Conservation (phyloP, 768 basidiomycete species). For the Chalciporus chontae region DNA sequence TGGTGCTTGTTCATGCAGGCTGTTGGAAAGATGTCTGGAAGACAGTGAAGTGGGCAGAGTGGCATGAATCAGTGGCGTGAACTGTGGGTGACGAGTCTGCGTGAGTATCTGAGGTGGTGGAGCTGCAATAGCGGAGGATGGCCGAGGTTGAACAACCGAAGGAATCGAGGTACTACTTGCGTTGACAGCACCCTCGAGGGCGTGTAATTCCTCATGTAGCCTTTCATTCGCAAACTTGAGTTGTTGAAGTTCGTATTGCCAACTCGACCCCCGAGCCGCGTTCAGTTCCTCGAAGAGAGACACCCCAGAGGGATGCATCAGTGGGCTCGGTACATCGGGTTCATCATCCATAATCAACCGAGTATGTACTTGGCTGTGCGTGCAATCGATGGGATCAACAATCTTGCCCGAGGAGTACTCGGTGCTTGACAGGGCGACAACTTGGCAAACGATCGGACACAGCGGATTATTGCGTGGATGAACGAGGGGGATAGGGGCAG, state of each 20-base stretch:
- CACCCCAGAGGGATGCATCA: conserved; percentile 16
- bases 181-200: conserved; percentile 31
- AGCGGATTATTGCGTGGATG: conserved; percentile 17
- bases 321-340: not conserved
- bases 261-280: conserved; percentile 64
- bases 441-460: conserved; percentile 31
- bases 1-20: conserved; percentile 18
- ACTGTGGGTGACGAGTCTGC: conserved; percentile 3
- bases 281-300: conserved; percentile 77
- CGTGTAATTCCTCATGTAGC: conserved; percentile 53
- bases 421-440: conserved; percentile 16
- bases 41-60: conserved; percentile 1
- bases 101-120: not conserved
- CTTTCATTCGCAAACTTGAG: conserved; percentile 68
- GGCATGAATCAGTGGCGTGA: conserved; percentile 5
- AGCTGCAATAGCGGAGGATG: not conserved
- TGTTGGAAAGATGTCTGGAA: conserved; percentile 1
- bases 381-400: not conserved
- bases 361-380: not conserved
- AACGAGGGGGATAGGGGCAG: conserved; percentile 5
- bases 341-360: not conserved
- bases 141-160: not conserved
- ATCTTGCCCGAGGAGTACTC: not conserved
- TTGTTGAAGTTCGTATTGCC: conserved; percentile 93
- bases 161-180: not conserved